Evolutionary conservation across 306 rosid genomes (phyloP).

Genomic region (Echinosophora koreensis): DNA sequence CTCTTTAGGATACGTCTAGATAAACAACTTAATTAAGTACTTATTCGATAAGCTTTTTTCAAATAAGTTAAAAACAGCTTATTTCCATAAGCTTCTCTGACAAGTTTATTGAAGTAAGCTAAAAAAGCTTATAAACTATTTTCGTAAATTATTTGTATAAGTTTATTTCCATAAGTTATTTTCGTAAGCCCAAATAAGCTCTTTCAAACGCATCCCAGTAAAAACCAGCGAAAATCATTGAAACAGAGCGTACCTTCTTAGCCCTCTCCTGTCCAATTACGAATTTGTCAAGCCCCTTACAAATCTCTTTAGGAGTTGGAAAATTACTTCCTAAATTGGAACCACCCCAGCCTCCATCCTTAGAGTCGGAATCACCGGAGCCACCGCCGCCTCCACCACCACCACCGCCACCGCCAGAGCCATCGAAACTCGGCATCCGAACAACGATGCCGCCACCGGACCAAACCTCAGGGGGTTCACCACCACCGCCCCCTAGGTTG

Average conservation of each 20-base stretch:
- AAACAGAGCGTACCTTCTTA: conserved; percentile 67
- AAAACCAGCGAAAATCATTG: background rate
- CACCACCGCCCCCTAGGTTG: conserved; percentile 44
- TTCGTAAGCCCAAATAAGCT: no score
- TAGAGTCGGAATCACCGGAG: conserved; percentile 66
- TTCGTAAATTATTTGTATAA: no score
- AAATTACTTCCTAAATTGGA: conserved; percentile 77
- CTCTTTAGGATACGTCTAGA: no score
- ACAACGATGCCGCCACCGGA: conserved; percentile 88
- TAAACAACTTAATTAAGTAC: no score
- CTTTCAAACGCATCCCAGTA: background rate
- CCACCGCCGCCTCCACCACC: conserved; percentile 50
- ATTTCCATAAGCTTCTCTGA: no score
- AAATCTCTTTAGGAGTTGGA: conserved; percentile 96
- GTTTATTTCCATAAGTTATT: no score
- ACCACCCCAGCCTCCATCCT: conserved; percentile 90
- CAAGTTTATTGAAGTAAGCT: no score
- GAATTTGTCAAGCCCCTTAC: conserved; percentile 88
- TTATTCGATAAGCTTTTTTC: no score
- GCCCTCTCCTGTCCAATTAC: conserved; percentile 98
- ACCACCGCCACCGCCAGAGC: conserved; percentile 56
- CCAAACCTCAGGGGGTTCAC: conserved; percentile 97
- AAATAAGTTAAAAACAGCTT: no score
- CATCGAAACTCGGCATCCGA: conserved; percentile 60
- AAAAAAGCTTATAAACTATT: no score